Conservation (phyloP, 805 yeast species). For the Zygosaccharomyces pseudorouxii region DNA sequence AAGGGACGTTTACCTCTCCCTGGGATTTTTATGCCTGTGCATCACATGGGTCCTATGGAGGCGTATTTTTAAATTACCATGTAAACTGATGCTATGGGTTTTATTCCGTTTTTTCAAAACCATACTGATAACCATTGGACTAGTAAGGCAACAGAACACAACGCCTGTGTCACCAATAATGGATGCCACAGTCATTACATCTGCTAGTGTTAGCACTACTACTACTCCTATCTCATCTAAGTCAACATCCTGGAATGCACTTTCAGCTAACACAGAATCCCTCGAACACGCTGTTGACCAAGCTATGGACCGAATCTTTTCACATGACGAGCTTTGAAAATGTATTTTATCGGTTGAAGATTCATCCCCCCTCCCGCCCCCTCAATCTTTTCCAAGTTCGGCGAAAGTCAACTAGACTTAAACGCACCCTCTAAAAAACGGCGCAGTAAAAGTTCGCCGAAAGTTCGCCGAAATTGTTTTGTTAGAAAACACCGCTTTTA, state of each 20-base stretch:
- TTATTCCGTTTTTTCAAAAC: conserved; percentile 38
- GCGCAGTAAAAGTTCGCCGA: conserved; percentile 7
- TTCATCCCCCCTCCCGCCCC: not conserved
- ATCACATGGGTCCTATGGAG: conserved; percentile 36
- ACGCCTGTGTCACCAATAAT: conserved; percentile 2
- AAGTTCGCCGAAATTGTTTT: conserved; percentile 7
- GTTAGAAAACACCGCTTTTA: not conserved
- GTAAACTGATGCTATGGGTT: conserved; percentile 31
- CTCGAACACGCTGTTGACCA: conserved; percentile 24
- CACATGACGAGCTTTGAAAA: conserved; percentile 23
- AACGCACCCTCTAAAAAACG: not conserved
- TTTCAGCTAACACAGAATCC: conserved; percentile 5
- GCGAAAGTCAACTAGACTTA: not conserved
- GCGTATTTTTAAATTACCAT: conserved; percentile 33
- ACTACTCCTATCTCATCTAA: conserved; percentile 1
- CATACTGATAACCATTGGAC: conserved; percentile 26
- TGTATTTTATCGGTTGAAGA: not conserved
- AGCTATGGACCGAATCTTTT: conserved; percentile 25
- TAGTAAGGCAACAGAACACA: conserved; percentile 15
- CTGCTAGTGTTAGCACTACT: not conserved
- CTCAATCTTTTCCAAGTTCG: not conserved
- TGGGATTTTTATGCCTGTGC: conserved; percentile 28
- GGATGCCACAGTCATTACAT: not conserved
- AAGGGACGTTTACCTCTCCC: conserved; percentile 32
- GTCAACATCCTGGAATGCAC: conserved; percentile 1